phyloP scores from a whole-genome alignment of 2,329 filamentous ascomycete genomes.

The Dothistroma septosporum region DNA sequence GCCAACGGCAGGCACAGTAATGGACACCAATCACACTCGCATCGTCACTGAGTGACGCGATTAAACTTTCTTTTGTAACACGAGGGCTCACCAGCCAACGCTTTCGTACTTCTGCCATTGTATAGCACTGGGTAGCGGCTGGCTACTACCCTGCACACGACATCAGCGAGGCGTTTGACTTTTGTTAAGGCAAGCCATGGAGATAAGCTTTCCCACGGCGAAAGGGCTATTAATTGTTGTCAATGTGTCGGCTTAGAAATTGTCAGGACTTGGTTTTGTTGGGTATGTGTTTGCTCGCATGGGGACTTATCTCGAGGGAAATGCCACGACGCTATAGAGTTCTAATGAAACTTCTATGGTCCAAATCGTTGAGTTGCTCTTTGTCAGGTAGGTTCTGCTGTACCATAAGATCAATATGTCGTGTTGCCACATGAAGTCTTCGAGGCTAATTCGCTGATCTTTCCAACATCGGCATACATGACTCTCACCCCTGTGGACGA shows the following conservation, averaged over 20 bases:
- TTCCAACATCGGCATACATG: slow-evolving; percentile 12
- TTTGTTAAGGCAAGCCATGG: background rate
- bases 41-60: background rate
- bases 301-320: background rate
- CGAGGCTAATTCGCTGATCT: slow-evolving; percentile 22
- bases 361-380: background rate
- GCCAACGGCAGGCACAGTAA: background rate
- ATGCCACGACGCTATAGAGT: background rate
- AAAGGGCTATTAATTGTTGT: background rate
- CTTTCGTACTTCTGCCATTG: background rate
- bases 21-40: background rate
- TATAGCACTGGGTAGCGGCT: background rate
- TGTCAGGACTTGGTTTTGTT: background rate
- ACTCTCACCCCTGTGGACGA: slow-evolving; percentile 15
- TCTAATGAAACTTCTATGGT: slow-evolving; percentile 12
- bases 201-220: background rate
- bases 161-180: background rate
- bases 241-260: background rate
- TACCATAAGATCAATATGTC: slow-evolving; percentile 10
- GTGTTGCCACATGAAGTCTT: slow-evolving; percentile 1
- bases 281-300: background rate
- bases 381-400: slow-evolving; percentile 7
- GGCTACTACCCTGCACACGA: background rate
- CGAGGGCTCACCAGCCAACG: background rate
- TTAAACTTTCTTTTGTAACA: background rate